These are phyloP conservation scores for Globisporangium spinosum DNA, from an alignment of 352 stramenopile species.

Conservation along the genomic window DNA sequence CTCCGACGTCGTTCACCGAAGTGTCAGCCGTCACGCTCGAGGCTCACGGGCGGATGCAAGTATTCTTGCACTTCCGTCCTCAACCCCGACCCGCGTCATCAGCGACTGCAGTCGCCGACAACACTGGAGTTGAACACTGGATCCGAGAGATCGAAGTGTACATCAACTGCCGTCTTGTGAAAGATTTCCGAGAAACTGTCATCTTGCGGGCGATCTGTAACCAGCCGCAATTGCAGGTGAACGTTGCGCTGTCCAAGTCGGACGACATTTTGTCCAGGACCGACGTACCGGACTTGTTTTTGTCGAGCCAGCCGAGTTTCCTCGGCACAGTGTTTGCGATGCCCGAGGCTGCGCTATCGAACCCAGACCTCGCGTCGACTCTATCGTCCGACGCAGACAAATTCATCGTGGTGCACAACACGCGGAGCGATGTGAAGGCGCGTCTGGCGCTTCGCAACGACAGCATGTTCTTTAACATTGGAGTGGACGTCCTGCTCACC, in stretches of 20 bases:
- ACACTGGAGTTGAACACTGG: conserved; percentile 44
- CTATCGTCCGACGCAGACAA: conserved; percentile 45
- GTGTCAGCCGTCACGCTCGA: conserved; percentile 72
- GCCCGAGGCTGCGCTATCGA: conserved; percentile 59
- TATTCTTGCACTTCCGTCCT: conserved; percentile 85
- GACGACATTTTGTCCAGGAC: conserved; percentile 31
- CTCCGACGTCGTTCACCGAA: conserved; percentile 80
- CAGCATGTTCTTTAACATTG: conserved; percentile 81
- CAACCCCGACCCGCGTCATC: conserved; percentile 32
- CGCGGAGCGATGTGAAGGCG: conserved; percentile 53
- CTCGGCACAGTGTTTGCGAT: conserved; percentile 79
- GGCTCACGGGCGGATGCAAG: conserved; percentile 67
- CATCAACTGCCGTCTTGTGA: conserved; percentile 83
- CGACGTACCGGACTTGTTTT: conserved; percentile 22
- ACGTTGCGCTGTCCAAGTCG: conserved; percentile 45
- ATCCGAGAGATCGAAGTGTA: conserved; percentile 86
- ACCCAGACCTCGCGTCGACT: conserved; percentile 25
- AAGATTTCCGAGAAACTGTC: conserved; percentile 86
- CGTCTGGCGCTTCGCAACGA: conserved; percentile 79
- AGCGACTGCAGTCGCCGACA: neutral
- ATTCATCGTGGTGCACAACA: conserved; percentile 78
- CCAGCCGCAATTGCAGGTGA: conserved; percentile 70
- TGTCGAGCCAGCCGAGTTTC: conserved; percentile 66
- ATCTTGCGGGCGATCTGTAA: conserved; percentile 75
- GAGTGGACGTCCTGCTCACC: conserved; percentile 46